These are phyloP conservation scores for Lepiota subincarnata DNA, from an alignment of 768 basidiomycete species.

Conservation along the genomic window DNA sequence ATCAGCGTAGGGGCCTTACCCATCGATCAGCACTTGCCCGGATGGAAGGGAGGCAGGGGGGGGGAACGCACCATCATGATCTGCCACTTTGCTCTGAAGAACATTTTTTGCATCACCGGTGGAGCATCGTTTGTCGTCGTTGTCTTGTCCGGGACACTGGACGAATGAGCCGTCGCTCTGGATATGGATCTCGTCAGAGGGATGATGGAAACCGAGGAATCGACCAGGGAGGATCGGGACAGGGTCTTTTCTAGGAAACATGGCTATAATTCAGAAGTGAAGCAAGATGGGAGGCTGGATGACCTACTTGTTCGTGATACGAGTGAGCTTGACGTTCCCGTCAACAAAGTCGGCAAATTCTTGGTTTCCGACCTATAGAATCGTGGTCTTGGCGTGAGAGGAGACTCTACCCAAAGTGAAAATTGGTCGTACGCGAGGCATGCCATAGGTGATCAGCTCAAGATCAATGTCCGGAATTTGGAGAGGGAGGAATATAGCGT, in stretches of 20 bases:
- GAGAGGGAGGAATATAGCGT: conserved; percentile 44
- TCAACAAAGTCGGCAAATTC: conserved; percentile 48
- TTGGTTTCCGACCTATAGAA: conserved; percentile 39
- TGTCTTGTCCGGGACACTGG: conserved; percentile 46
- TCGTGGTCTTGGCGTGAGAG: background rate
- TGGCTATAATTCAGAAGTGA: background rate
- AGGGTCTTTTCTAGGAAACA: conserved; percentile 24
- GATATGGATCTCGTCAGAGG: conserved; percentile 54
- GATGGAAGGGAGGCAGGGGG: background rate
- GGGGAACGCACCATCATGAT: conserved; percentile 37
- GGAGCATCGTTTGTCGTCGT: conserved; percentile 50
- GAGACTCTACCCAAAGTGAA: background rate
- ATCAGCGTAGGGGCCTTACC: conserved; percentile 8
- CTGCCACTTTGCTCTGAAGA: conserved; percentile 37
- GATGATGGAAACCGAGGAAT: conserved; percentile 45
- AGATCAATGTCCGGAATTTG: conserved; percentile 39
- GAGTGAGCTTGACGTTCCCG: conserved; percentile 34
- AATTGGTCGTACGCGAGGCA: conserved; percentile 37
- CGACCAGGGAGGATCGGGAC: conserved; percentile 55
- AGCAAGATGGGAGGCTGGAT: background rate
- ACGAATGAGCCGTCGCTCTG: conserved; percentile 31
- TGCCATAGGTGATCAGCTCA: conserved; percentile 43
- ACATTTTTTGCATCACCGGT: conserved; percentile 51
- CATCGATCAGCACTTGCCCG: background rate
- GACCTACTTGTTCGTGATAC: conserved; percentile 33